Base-by-base conservation (phyloP, 495 filamentous ascomycete genomes). In the Sordaria brevicollis region DNA sequence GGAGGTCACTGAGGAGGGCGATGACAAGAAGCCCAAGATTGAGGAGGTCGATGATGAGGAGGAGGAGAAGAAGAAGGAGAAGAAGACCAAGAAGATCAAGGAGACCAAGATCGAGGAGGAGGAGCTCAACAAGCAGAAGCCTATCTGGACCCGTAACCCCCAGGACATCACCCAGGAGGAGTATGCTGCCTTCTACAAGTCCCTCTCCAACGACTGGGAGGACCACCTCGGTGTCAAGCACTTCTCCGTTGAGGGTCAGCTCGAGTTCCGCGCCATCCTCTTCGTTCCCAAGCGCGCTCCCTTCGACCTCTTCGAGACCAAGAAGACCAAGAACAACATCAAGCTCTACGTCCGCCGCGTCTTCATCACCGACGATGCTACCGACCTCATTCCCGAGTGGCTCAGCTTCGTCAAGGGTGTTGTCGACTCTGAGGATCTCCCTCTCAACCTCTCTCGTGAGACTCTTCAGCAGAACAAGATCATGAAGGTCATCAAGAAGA, bases 291-390 rank as follows among this genome's bases (percentile, higher is more conserved):
- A 99, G 91, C 95, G 95, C 78, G 95, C 95, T 83, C 95, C 95
- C 74, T 99, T 99, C 84, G 95, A 99, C 78, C 92, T 99, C 69
- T 99, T 99, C 85, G 95, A 99, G 90, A 97, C 96, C 74, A 99
- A 99, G 92, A 96, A 97, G 90, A 97, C 93, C 79, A 99, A 99
- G 93, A 98, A 97, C 89, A 99, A 99, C 91, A 98, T 99, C 89
- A 99, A 99, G 89, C 90, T 99, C 77, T 99, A 99, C 84, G 95
- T 99, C 76, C 95, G 95, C 82, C 96, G 95, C 82, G 95, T 99
- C 83, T 99, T 99, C 90, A 99, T 99, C 87, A 99, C 95, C 69
- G 95, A 99, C 76, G 95, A 99, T 85, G 94, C 93, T 73, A 98
- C 94, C 77, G 95, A 99, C 80, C 90, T 99, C 84, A 96, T 99